Evolutionary conservation across 139 green algal genomes (phyloP), one percentile per base, ranked within the genome.

Genomic region (Chlamydomonas incerta): DNA sequence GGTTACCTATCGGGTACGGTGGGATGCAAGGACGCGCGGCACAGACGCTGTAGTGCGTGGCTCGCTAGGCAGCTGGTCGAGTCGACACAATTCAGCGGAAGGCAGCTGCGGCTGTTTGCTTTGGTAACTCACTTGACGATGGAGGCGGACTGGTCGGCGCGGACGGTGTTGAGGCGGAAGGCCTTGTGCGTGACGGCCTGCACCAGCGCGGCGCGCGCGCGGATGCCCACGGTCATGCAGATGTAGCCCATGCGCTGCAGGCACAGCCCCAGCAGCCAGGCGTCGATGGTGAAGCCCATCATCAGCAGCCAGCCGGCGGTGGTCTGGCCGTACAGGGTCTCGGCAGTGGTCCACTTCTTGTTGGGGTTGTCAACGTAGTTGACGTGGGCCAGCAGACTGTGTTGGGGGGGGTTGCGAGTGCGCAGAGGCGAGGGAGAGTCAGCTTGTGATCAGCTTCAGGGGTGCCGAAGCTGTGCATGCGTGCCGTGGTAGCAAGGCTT

Each of bases 231-330:
- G 0, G 57, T 70, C 71, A 93, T 81, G 81, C 88, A 92, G 80
- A 80, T 86, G 82, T 88, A 94, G 73, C 81, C 86, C 91, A 94
- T 94, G 82, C 91, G 91, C 87, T 94, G 91, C 29, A 94, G 80
- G 26, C 52, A 67, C 5, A 83, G 34, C 46, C 87, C 87, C 62
- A 90, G 87, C 52, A 88, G 67, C 70, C 72, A 87, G 23, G 86
- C 79, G 37, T 89, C 72, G 0, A 89, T 0, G 47, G 86, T 87
- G 86, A 89, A 89, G 71, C 85, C 80, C 24, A 20, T 80, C 41
- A 71, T 75, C 21, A 89, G 85, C 29, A 76, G 46, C 85, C 85
- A 89, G 77, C 85, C 85, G 29, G 66, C 66, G 8, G 21, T 11
- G 15, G n/a, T 47, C 26, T 14, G 17, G 66, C 26, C 41, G 21